Conservation (phyloP, 1,284 basidiomycete species). For the Moesziomyces globuligerus region DNA sequence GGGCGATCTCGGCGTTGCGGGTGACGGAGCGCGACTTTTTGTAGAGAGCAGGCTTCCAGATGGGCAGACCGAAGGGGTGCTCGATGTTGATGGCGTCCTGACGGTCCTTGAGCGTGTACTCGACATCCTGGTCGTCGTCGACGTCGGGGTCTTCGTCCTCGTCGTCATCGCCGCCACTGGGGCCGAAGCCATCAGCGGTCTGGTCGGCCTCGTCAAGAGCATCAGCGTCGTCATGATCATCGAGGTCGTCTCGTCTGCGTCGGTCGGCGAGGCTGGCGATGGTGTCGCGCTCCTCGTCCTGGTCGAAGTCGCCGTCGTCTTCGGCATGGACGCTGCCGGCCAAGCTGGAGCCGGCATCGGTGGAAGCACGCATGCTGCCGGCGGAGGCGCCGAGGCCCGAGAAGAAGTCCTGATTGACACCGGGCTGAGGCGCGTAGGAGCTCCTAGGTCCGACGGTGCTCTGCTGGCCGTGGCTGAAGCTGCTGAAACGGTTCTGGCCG, state of each 20-base stretch:
- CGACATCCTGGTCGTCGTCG: slow-evolving; percentile 74
- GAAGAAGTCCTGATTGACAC: slow-evolving; percentile 42
- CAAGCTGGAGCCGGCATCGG: slow-evolving; percentile 42
- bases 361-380: slow-evolving; percentile 21
- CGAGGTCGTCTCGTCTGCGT: slow-evolving; percentile 27
- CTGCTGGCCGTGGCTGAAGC: slow-evolving; percentile 37
- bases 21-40: slow-evolving; percentile 97
- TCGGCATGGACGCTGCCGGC: slow-evolving; percentile 37
- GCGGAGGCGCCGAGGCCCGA: slow-evolving; percentile 22
- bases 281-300: slow-evolving; percentile 55
- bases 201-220: slow-evolving; percentile 20
- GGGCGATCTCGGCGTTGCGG: slow-evolving; percentile 90
- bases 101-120: slow-evolving; percentile 89
- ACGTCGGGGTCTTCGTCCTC: slow-evolving; percentile 40
- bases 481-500: slow-evolving; percentile 31
- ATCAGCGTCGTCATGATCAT: slow-evolving; percentile 16
- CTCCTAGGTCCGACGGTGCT: slow-evolving; percentile 36
- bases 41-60: slow-evolving; percentile 99
- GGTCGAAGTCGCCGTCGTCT: slow-evolving; percentile 20
- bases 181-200: slow-evolving; percentile 27
- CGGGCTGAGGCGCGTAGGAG: slow-evolving; percentile 11
- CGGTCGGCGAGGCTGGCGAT: slow-evolving; percentile 48
- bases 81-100: slow-evolving; percentile 98
- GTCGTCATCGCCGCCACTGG: slow-evolving; percentile 16
- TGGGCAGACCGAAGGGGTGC: slow-evolving; percentile 98